Conservation (phyloP, 345 rosid species). For the Brassica napus region DNA sequence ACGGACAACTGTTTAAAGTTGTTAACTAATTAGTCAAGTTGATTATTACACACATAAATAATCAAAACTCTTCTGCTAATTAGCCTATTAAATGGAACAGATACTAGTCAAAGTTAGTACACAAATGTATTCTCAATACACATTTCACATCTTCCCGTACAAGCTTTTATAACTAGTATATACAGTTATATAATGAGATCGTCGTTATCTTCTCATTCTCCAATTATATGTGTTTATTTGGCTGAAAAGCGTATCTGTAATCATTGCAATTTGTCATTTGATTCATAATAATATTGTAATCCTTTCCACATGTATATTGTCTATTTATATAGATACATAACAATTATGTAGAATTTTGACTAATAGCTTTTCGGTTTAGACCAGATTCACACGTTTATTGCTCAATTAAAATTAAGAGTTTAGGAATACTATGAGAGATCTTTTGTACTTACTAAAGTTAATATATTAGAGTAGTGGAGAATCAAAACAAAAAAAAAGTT, state of each 20-base stretch:
- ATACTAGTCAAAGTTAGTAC: conserved; percentile 27
- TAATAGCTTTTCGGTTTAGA: background rate
- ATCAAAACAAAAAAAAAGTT: no score
- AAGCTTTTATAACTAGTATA: conserved; percentile 7
- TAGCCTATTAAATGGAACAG: conserved; percentile 1
- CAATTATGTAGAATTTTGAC: background rate
- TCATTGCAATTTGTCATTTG: conserved; percentile 22
- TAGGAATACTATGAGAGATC: background rate
- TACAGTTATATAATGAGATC: conserved; percentile 6
- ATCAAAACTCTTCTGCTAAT: background rate
- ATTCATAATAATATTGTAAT: background rate
- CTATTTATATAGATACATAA: background rate
- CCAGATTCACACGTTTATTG: conserved; percentile 28
- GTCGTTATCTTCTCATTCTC: conserved; percentile 28
- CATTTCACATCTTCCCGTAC: conserved; percentile 5
- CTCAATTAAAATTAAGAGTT: background rate
- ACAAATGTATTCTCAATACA: background rate
- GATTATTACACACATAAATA: conserved; percentile 5
- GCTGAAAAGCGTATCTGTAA: conserved; percentile 23
- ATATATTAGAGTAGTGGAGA: no score
- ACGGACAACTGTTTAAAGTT: conserved; percentile 13
- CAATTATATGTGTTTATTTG: conserved; percentile 24
- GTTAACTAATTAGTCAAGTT: conserved; percentile 18
- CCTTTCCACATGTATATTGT: background rate
- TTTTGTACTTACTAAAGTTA: no score